Evolutionary conservation across 1,139 yeast species (phyloP), one percentile per base, ranked within the genome.

Genomic region (Suhomyces bokatorum): DNA sequence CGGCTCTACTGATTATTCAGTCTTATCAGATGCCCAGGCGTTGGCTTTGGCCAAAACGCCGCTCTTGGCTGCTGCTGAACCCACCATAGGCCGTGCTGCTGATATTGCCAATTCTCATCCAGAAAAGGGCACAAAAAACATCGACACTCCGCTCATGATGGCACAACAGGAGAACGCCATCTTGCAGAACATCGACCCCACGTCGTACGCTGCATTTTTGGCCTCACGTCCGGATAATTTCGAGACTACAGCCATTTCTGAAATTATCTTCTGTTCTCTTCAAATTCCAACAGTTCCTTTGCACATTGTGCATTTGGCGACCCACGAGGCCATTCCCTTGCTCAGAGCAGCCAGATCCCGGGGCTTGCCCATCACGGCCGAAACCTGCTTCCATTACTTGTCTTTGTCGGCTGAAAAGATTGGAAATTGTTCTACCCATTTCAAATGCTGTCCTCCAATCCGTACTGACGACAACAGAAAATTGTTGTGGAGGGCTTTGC

Each of bases 401-500:
- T 75, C 93, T 1, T 73, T 91, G 33, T 73, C 77, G 16, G 87
- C 97, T 4, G 97, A 90, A 59, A 74, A 74, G 29, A 87, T 91
- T 43, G 83, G 89, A 22, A 77, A 81, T 57, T 79, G 87, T 49
- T 81, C 85, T 16, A 90, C 97, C 3, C 87, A 83, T 58, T 88
- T 78, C 75, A 91, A 91, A 66, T 91, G 97, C 64, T 90, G 97
- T 64, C 98, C 98, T 2, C 98, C 98, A 6, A 89, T 91, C 53
- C 77, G 97, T 54, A 73, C 86, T 1, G 81, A 84, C 49, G 74
- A 73, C 37, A 91, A 90, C 65, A 76, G 93, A 53, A 70, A 76
- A 40, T 70, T 77, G 40, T 73, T 91, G 38, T 91, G 97, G 97
- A 70, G 75, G 42, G 97, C 93, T 0, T 69, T 91, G 40, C 64